Base-by-base conservation (phyloP, 75 land plant species). In the Selaginella moellendorffii region DNA sequence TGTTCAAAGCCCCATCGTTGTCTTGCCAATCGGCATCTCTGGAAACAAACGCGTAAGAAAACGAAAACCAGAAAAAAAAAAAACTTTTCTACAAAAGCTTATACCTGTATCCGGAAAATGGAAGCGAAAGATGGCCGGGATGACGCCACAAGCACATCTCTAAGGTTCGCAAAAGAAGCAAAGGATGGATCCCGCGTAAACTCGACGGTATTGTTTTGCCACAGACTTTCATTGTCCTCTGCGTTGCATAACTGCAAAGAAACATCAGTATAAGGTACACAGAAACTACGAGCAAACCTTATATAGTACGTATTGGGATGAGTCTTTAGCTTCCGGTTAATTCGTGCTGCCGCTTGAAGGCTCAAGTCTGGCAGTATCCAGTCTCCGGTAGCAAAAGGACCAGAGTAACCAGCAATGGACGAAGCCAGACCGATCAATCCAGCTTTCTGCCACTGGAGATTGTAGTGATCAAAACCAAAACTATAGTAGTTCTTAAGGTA, bases 11-110 rank as follows among this genome's bases (percentile, higher is more conserved):
- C 63, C 97, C 97, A 65, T 92, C 97, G 71, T 92, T 92, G 70
- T 92, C 97, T 64, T 72, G 75, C 97, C 97, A 92, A 69, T 92
- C 95, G 61, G 83, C 97, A 75, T 92, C 95, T 68, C 97, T 92
- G 83, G 29, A 68, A n/a, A n/a, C n/a, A n/a, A n/a, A n/a, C 17
- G 63, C 26, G 26, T 61, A 2, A 24, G 10, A 61, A 26, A 61
- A 5, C 28, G 29, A 2, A 61, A 30, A 27, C 18, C 42, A n/a
- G n/a, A n/a, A n/a, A n/a, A n/a, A n/a, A n/a, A n/a, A n/a, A n/a
- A n/a, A n/a, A n/a, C n/a, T n/a, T n/a, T n/a, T n/a, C n/a, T n/a
- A n/a, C n/a, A n/a, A n/a, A n/a, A n/a, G n/a, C n/a, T n/a, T n/a
- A n/a, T 24, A 85, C 98, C 96, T 83, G 79, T 93, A 93, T 28